Base-by-base conservation (phyloP, 108 stramenopile species). In the Discostella stelligeroides region DNA sequence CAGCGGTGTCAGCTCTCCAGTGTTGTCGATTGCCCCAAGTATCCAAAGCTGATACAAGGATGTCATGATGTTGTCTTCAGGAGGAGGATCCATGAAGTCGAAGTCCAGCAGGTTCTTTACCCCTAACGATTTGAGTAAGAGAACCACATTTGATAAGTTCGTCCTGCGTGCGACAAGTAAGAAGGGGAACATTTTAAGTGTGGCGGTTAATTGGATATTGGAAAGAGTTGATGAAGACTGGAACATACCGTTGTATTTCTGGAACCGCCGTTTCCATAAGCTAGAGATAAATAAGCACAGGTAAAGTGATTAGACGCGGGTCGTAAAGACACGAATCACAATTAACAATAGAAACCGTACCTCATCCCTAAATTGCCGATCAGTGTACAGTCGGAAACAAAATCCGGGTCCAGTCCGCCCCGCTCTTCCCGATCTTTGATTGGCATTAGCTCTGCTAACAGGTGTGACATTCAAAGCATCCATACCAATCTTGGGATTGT, bases 401-500 rank as follows among this genome's bases (percentile, higher is more conserved):
- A 85, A 95, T 14, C 99, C 99, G 8, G 94, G 94, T 0, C 97
- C 96, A 0, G 99, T 99, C 59, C 99, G 79, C 5, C 99, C 99
- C 9, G 98, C 98, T 17, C 99, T 83, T 54, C 99, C 99, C 39
- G 84, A 82, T 24, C 99, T 85, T 80, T 99, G 99, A 53, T 97
- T 98, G 6, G 99, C 98, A 75, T 98, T 98, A 60, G 99, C 98
- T 79, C 96, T 92, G 21, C 88, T 87, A 14, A 98, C 90, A 12
- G 99, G 99, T 8, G 96, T 97, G 2, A 99, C 92, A 47, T 97
- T 90, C 18, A 99, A 78, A 8, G 98, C 92, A 80, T 98, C 99
- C 99, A 99, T 99, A 38, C 99, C 99, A 73, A 99, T 98, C 79
- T 93, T 96, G 11, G 98, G 96, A 79, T 99, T 99, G 87, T 98